Conservation (phyloP, 2,329 filamentous ascomycete species). For the Bipolaris zeicola region DNA sequence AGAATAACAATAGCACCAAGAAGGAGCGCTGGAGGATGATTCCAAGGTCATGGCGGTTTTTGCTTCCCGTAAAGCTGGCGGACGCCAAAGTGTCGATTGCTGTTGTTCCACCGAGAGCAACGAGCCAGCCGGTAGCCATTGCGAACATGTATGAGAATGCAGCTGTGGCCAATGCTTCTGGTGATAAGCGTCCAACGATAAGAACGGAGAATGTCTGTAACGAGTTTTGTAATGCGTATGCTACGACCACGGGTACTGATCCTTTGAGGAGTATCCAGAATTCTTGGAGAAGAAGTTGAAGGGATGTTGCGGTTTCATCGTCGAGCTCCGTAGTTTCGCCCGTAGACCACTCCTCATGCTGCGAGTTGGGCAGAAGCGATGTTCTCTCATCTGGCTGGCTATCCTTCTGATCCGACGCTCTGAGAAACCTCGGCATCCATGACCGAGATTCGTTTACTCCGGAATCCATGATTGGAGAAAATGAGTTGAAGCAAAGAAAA, state of each 20-base stretch:
- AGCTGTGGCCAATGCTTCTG: conserved; percentile 78
- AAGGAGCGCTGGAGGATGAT: conserved; percentile 78
- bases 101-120: conserved; percentile 83
- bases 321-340: conserved; percentile 49
- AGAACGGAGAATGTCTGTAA: conserved; percentile 82
- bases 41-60: conserved; percentile 78
- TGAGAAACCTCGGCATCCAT: conserved; percentile 40
- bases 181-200: conserved; percentile 77
- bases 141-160: conserved; percentile 95
- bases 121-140: conserved; percentile 85
- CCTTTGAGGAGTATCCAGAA: conserved; percentile 71
- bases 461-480: conserved; percentile 28
- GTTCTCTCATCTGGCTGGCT: conserved; percentile 50
- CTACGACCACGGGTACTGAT: conserved; percentile 78
- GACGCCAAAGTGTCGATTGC: conserved; percentile 85
- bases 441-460: conserved; percentile 25
- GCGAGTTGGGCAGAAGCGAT: conserved; percentile 50
- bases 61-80: conserved; percentile 79
- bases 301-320: conserved; percentile 40
- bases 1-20: conserved; percentile 73
- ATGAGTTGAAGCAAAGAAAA: background rate
- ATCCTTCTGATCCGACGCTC: conserved; percentile 24
- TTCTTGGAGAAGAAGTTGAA: conserved; percentile 58
- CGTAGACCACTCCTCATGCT: conserved; percentile 42
- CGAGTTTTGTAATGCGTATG: conserved; percentile 84